Percentiles rank a stretch among this genome's conserved stretches.
phyloP scores from a whole-genome alignment of 345 rosid genomes.

The Eutrema heterophyllum region DNA sequence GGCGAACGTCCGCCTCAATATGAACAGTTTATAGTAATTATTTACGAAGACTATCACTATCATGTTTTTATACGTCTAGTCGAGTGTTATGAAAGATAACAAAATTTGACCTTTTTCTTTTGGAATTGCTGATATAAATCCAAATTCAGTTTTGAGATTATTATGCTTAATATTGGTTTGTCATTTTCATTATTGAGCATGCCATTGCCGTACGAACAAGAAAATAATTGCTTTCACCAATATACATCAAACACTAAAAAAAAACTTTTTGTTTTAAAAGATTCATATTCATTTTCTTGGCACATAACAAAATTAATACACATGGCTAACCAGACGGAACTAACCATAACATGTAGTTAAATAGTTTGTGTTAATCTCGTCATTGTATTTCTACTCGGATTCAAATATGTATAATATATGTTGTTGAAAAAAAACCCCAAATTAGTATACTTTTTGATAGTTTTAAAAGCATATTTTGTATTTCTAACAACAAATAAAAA shows the following conservation, averaged over 20 bases:
- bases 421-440: no score
- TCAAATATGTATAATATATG: no score
- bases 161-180: background rate
- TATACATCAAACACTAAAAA: background rate
- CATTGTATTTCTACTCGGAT: background rate
- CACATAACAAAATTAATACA: background rate
- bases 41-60: background rate
- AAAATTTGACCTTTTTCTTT: background rate
- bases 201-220: background rate
- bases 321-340: background rate
- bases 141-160: constrained; percentile 3
- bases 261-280: background rate
- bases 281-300: background rate
- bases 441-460: no score
- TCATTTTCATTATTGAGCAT: background rate
- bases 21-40: background rate
- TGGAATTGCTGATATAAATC: background rate
- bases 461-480: no score
- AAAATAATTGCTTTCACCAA: background rate
- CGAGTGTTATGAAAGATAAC: background rate
- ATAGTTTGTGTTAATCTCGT: background rate
- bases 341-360: background rate
- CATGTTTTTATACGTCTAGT: background rate
- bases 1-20: background rate
- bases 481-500: no score